phyloP scores from a whole-genome alignment of 257 asterid species.

The Solanum paucissectum region DNA sequence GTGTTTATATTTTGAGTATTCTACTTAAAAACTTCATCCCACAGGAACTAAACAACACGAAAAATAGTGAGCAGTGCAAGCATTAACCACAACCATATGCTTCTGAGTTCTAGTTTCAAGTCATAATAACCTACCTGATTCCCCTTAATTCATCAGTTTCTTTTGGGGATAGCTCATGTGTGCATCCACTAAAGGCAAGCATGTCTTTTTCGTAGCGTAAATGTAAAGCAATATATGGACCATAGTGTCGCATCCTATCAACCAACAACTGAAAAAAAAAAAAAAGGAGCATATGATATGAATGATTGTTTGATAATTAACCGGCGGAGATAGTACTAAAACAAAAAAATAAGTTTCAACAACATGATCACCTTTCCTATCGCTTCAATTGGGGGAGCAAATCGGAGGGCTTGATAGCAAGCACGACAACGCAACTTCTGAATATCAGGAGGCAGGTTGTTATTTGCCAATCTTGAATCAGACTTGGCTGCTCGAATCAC shows the following conservation, averaged over 20 bases:
- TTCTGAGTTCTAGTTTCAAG: not conserved
- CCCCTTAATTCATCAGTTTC: constrained; percentile 75
- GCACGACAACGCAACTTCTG: constrained; percentile 93
- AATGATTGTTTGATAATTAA: not conserved
- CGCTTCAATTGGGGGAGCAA: constrained; percentile 69
- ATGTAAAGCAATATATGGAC: constrained; percentile 81
- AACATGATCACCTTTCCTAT: constrained; percentile 62
- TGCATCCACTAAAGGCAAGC: constrained; percentile 98
- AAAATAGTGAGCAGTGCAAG: not conserved
- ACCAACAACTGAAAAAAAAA: constrained; percentile 56
- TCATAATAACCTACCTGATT: constrained; percentile 44
- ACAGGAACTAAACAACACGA: not conserved
- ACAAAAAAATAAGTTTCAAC: not conserved
- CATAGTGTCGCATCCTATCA: constrained; percentile 66
- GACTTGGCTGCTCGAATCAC: constrained; percentile 93
- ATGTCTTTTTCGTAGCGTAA: constrained; percentile 90
- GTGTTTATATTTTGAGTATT: not conserved
- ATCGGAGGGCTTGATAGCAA: constrained; percentile 79
- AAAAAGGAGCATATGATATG: not conserved
- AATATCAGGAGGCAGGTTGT: constrained; percentile 78
- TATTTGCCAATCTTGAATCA: constrained; percentile 90
- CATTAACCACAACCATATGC: not conserved
- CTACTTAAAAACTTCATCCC: not conserved
- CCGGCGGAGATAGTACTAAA: not conserved
- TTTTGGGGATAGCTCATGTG: constrained; percentile 65